Evolutionary conservation across 495 filamentous ascomycete species (phyloP), one percentile per base, ranked within the genome.

Genomic region (Talaromyces wortmannii): DNA sequence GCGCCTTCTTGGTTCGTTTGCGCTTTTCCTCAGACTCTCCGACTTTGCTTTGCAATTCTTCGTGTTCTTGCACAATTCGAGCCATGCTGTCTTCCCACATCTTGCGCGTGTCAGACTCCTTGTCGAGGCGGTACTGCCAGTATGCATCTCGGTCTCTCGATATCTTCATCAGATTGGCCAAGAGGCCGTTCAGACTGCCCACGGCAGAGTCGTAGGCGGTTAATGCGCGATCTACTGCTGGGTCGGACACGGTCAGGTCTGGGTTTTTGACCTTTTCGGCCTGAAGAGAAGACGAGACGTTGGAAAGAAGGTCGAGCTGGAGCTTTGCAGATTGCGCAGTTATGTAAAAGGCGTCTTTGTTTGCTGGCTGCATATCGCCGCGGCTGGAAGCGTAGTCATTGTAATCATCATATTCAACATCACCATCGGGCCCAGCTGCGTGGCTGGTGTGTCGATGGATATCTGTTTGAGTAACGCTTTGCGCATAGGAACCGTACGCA

Each of bases 1-100:
- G 80, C 11, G 90, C 94, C 50, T 86, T 82, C 73, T 97, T 97
- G 0, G 94, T 94, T 50, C 85, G 82, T 64, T 86, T 92, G 29
- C 92, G 79, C 77, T 95, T 97, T 59, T 85, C 82, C 63, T 97
- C 91, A 4, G 92, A 88, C 64, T 95, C 91, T 48, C 89, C 90
- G 61, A 96, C 89, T 57, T 84, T 85, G 17, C 80, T 87, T 63
- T 97, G 88, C 0, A 98, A 78, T 30, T 88, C 83, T 69, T 97
- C 95, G 58, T 98, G 94, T 65, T 98, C 94, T 54, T 85, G 83
- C 31, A 91, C 94, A 18, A 98, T 85, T 50, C 87, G 83, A 5
- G 91, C 89, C 94, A 98, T 97, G 70, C 91, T 97, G 58, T 97
- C 95, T 73, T 98, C 94, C 94, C 95, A 98, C 80, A 98, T 85